Base-by-base conservation (phyloP, 371 early-diverging fungal species). In the Rhizomucor miehei region DNA sequence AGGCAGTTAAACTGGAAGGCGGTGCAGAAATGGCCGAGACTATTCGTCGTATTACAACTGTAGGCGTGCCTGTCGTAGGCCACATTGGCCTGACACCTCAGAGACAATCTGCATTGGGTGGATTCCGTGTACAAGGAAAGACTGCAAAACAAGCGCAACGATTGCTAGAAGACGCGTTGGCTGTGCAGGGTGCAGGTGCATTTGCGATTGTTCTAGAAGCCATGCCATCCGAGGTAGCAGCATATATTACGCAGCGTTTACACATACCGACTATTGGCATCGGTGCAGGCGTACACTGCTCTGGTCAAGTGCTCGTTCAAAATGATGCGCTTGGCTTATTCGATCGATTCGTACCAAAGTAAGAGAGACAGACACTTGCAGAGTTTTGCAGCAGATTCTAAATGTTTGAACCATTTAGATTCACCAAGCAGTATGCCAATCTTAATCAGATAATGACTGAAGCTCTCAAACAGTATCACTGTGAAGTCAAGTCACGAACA, bases 71-170 rank as follows among this genome's bases (percentile, higher is more conserved):
- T 1, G 95, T 96, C 1, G 62, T 96, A 25, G 99, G 90, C 0
- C 97, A 96, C 55, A 85, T 98, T 47, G 97, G 98, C 0, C 67
- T 98, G 52, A 97, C 95, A 6, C 99, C 99, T 24, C 99, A 98
- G 70, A 79, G 93, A 6, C 88, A 88, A 44, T 81, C 87, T 35
- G 75, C 88, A 4, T 64, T 96, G 53, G 94, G 97, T 47, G 97
- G 96, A 8, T 97, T 88, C 71, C 81, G 86, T 41, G 94, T 94
- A 13, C 97, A 97, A 65, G 96, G 95, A 40, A 94, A 92, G 62
- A 89, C 94, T 1, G 81, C 85, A 0, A 81, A 85, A 23, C 68
- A 85, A 75, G 93, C 93, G 1, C 57, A 82, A 48, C 61, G 63
- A 0, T 71, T 97, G 49, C 57, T 98, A 3, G 83, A 88, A 29